Percentiles rank a stretch among this genome's conserved stretches.
Evolutionary conservation across 257 asterid species (phyloP).

Genomic region (Marsdenia floribunda): DNA sequence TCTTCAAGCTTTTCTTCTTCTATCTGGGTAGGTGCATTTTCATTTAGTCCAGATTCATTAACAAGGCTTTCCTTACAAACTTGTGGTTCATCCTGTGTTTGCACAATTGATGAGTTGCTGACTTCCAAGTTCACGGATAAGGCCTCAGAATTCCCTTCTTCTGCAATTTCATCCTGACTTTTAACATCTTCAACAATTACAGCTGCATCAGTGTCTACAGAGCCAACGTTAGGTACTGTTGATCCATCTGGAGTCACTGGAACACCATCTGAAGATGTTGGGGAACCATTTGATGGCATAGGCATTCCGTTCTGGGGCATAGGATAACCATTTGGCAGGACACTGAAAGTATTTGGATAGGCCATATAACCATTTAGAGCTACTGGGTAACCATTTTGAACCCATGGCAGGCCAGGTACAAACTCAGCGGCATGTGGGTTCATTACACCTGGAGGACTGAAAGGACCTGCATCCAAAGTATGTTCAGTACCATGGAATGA

Average conservation of each 20-base stretch:
- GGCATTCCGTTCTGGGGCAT: slow-evolving; percentile 36
- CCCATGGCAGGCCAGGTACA: slow-evolving; percentile 74
- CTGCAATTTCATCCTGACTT: slow-evolving; percentile 17
- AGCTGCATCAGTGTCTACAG: slow-evolving; percentile 24
- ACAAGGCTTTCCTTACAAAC: slow-evolving; percentile 28
- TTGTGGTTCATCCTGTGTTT: slow-evolving; percentile 24
- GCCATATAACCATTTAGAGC: slow-evolving; percentile 59
- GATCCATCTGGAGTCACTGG: slow-evolving; percentile 36
- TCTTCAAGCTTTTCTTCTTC: slow-evolving; percentile 32
- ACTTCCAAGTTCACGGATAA: slow-evolving; percentile 18
- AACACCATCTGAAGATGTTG: slow-evolving; percentile 26
- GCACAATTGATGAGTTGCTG: slow-evolving; percentile 14
- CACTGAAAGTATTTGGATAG: slow-evolving; percentile 38
- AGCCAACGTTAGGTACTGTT: slow-evolving; percentile 16
- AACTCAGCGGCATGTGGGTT: slow-evolving; percentile 81
- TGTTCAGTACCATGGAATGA: slow-evolving; percentile 46
- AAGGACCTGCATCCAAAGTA: slow-evolving; percentile 49
- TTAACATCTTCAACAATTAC: slow-evolving; percentile 26
- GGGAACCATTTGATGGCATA: slow-evolving; percentile 32
- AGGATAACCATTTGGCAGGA: slow-evolving; percentile 35
- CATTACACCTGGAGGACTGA: slow-evolving; percentile 50
- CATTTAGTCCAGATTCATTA: slow-evolving; percentile 26
- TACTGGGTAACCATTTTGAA: slow-evolving; percentile 53
- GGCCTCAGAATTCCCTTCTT: slow-evolving; percentile 28
- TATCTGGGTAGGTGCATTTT: slow-evolving; percentile 21